Conservation (phyloP, 2,329 filamentous ascomycete species). For the Xylariaceae sp. region DNA sequence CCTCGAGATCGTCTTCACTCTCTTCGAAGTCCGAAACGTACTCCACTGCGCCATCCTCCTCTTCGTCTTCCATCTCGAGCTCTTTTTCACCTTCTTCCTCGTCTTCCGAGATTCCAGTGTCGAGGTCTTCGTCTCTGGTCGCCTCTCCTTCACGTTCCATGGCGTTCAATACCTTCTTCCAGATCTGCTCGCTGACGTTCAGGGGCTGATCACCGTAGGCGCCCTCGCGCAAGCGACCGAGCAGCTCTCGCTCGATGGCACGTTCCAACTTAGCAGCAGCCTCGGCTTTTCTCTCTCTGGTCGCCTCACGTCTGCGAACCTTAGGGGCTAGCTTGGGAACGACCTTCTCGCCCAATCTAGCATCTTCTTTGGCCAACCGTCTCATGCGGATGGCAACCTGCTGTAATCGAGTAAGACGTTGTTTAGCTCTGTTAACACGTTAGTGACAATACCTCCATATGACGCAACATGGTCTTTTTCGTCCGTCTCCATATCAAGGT, state of each 20-base stretch:
- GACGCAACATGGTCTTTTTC: no score
- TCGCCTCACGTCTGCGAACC: slow-evolving; percentile 69
- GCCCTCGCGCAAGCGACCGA: slow-evolving; percentile 84
- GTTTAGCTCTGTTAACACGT: slow-evolving; percentile 60
- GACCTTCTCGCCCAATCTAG: slow-evolving; percentile 78
- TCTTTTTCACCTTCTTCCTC: slow-evolving; percentile 60
- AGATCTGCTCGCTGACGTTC: slow-evolving; percentile 91
- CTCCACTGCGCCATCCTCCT: slow-evolving; percentile 73
- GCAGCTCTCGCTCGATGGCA: slow-evolving; percentile 89
- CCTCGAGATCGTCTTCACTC: slow-evolving; percentile 70
- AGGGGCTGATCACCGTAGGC: slow-evolving; percentile 92
- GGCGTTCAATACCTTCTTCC: slow-evolving; percentile 92
- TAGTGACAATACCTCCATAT: slow-evolving; percentile 48
- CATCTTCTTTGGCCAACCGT: slow-evolving; percentile 81
- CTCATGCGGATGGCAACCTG: slow-evolving; percentile 82
- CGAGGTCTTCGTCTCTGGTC: slow-evolving; percentile 76
- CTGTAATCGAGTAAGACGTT: slow-evolving; percentile 65
- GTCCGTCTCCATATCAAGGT: no score
- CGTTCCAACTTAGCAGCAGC: slow-evolving; percentile 89
- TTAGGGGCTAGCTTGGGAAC: slow-evolving; percentile 91
- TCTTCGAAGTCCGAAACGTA: slow-evolving; percentile 90
- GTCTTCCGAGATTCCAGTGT: slow-evolving; percentile 75
- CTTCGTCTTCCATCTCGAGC: slow-evolving; percentile 47
- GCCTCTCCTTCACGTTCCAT: slow-evolving; percentile 85
- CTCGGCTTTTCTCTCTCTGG: slow-evolving; percentile 70